Base-by-base conservation (phyloP, 164 flowering plant genomes). In the Protea cynaroides region DNA sequence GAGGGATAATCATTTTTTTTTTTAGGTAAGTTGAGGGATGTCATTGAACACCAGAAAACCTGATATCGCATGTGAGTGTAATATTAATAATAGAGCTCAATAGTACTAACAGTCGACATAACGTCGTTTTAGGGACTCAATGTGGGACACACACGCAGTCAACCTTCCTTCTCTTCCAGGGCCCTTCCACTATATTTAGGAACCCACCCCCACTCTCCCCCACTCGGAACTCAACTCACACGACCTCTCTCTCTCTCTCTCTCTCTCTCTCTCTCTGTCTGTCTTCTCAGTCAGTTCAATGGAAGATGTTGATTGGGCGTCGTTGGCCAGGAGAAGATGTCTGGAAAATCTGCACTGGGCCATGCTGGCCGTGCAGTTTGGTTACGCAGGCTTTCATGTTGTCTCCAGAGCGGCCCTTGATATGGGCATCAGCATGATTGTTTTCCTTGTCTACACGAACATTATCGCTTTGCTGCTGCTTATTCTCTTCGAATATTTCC, bases 291-390 rank as follows among this genome's bases (percentile, higher is more conserved):
- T 29, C 34, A 29, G 34, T 29, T 59, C 74, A 47, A 88, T 90
- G 96, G 93, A 91, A 29, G 98, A 87, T 34, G 7, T 72, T 5
- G 74, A 81, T 51, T 65, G 82, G 24, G 67, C 57, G 29, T n/a
- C n/a, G n/a, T 40, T 69, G 22, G 55, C 68, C 0, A 74, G 57
- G 72, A 84, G 86, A 68, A 81, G 74, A 74, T 81, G 93, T 25
- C 67, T 71, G 4, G 99, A 94, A 62, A 89, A 86, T 63, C 94
- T 94, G 73, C 99, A 94, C 76, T 21, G 77, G 82, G 99, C 97
- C 80, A 94, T 94, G 99, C 63, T 94, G 82, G 93, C 97, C 84
- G 75, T 94, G 88, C 99, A 94, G 86, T 94, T 94, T 74, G 99
- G 99, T 8, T 94, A 94, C 62, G 99, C 97, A 1, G 99, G 99